phyloP scores from a whole-genome alignment of 805 yeast species.

The Maudiozyma saulgeensis region DNA sequence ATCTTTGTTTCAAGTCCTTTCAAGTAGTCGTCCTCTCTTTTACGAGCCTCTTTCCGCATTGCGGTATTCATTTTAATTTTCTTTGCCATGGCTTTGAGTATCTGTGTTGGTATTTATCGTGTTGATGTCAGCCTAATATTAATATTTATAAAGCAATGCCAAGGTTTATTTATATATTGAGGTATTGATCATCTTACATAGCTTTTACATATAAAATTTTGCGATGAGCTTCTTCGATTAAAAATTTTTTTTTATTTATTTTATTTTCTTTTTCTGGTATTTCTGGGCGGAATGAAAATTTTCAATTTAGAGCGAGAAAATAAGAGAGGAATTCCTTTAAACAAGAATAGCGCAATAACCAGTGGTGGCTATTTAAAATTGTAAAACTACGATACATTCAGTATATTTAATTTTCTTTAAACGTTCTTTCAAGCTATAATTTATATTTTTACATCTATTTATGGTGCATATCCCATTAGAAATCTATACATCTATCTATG shows the following conservation, averaged over 20 bases:
- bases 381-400: too few relatives aligned
- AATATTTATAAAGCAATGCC: background rate
- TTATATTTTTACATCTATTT: too few relatives aligned
- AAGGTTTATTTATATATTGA: background rate
- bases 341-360: background rate
- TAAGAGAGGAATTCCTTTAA: background rate
- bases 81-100: constrained; percentile 29
- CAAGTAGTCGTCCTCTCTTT: constrained; percentile 30
- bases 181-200: too few relatives aligned
- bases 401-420: too few relatives aligned
- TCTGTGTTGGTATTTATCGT: background rate
- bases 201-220: background rate
- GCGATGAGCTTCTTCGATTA: constrained; percentile 9
- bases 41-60: constrained; percentile 32
- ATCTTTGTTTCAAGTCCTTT: constrained; percentile 41
- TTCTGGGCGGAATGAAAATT: background rate
- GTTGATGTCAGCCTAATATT: background rate
- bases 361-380: too few relatives aligned
- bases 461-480: too few relatives aligned
- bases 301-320: background rate
- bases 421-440: background rate
- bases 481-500: too few relatives aligned
- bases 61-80: constrained; percentile 26
- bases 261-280: background rate
- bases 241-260: background rate